These are phyloP conservation scores for Penicillium steckii DNA, from an alignment of 495 filamentous ascomycete species.

Conservation along the genomic window DNA sequence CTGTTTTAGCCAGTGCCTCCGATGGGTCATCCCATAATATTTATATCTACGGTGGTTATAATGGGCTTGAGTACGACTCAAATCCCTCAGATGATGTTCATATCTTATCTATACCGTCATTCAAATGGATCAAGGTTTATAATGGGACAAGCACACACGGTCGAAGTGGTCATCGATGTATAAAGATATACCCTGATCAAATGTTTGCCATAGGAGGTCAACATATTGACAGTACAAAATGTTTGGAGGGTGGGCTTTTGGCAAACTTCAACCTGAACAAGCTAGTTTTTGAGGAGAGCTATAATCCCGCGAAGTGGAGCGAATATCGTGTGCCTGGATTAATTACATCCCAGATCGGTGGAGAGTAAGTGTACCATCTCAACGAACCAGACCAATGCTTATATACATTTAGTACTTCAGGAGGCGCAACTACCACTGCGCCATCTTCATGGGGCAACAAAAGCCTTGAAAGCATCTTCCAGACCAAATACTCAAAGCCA, in stretches of 20 bases:
- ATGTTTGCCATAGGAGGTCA: constrained; percentile 70
- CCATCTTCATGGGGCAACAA: constrained; percentile 51
- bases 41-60: constrained; percentile 73
- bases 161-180: constrained; percentile 62
- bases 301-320: constrained; percentile 56
- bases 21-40: constrained; percentile 67
- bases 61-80: constrained; percentile 39
- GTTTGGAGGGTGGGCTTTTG: constrained; percentile 55
- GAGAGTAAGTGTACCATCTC: constrained; percentile 39
- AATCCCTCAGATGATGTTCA: constrained; percentile 65
- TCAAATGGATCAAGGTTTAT: constrained; percentile 68
- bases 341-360: constrained; percentile 59
- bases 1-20: constrained; percentile 58
- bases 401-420: constrained; percentile 34
- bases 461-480: constrained; percentile 53
- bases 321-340: constrained; percentile 62
- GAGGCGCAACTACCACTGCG: constrained; percentile 57
- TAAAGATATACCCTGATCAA: constrained; percentile 68
- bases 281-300: constrained; percentile 53
- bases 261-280: constrained; percentile 65
- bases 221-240: constrained; percentile 25
- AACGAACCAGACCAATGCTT: background rate
- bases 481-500: constrained; percentile 50
- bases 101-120: constrained; percentile 71
- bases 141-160: constrained; percentile 44